Evolutionary conservation across 306 rosid species (phyloP), one percentile per base, ranked within the genome.

Genomic region (Delonix regia): DNA sequence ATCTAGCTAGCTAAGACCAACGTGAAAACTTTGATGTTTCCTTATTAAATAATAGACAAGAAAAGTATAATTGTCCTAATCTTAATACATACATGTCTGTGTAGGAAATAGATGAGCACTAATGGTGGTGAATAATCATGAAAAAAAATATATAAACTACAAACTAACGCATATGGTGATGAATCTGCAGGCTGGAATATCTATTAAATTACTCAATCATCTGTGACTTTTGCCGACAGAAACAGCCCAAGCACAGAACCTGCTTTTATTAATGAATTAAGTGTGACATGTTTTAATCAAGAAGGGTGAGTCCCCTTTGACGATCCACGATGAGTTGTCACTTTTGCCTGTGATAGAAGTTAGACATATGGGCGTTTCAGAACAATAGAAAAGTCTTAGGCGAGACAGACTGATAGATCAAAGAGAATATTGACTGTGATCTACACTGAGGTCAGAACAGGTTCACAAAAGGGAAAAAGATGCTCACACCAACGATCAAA

Each of bases 181-280:
- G 83, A 82, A 63, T 82, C 81, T 72, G 81, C 59, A 84, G 85
- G 75, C 78, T 73, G 83, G 81, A 77, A 77, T 69, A 12, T 45
- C 80, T 79, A 82, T 73, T 82, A 61, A 75, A 82, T 61, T 48
- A 67, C n/a, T 55, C 33, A 59, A 38, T 41, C 57, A 51, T 66
- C 49, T 56, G 55, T 75, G 21, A 79, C 72, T 3, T 62, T 63
- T 68, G 74, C 78, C 74, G 62, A 81, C 61, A 63, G 34, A 62
- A 51, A 60, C 82, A 67, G 67, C 68, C 45, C 49, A 76, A 73
- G 73, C 72, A 80, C 81, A 80, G 73, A 80, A 76, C 83, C 52
- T 15, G 52, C 15, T 2, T 69, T n/a, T n/a, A n/a, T n/a, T 42
- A 74, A 67, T 33, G 62, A 73, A 76, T 47, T 71, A n/a, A 59